These are phyloP conservation scores for Trichoderma polysporum DNA, from an alignment of 2,329 filamentous ascomycete genomes.

Conservation along the genomic window DNA sequence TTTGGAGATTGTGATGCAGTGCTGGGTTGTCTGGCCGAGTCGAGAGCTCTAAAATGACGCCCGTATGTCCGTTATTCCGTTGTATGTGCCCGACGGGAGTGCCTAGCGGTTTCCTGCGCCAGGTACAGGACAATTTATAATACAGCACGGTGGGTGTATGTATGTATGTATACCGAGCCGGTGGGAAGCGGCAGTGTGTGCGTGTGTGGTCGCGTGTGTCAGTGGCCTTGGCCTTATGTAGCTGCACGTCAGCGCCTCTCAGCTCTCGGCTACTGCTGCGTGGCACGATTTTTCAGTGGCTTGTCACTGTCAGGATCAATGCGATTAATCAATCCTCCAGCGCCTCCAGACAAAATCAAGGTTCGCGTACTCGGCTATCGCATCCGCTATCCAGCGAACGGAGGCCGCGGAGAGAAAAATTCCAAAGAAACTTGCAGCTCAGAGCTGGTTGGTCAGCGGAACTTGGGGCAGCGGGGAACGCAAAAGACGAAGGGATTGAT, in stretches of 20 bases:
- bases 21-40: neutral
- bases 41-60: neutral
- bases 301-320: neutral
- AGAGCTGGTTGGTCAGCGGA: slow-evolving; percentile 11
- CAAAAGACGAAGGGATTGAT: neutral
- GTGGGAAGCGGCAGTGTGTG: neutral
- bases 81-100: neutral
- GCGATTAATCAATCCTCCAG: neutral
- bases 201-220: slow-evolving; percentile 14
- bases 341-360: neutral
- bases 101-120: slow-evolving; percentile 6
- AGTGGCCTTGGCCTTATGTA: neutral
- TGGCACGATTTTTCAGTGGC: neutral
- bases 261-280: neutral
- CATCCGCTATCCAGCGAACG: neutral
- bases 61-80: slow-evolving; percentile 20
- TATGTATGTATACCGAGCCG: neutral
- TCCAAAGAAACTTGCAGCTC: neutral
- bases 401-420: slow-evolving; percentile 19
- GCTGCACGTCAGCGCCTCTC: neutral
- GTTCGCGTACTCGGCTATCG: slow-evolving; percentile 17
- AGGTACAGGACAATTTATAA: slow-evolving; percentile 12
- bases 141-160: neutral
- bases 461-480: slow-evolving; percentile 6
- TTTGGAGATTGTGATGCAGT: neutral